A percentile compares a stretch with the other conserved stretches of the same genome.
These are phyloP conservation scores for Claviceps capensis DNA, from an alignment of 2,329 filamentous ascomycete genomes.

Conservation along the genomic window DNA sequence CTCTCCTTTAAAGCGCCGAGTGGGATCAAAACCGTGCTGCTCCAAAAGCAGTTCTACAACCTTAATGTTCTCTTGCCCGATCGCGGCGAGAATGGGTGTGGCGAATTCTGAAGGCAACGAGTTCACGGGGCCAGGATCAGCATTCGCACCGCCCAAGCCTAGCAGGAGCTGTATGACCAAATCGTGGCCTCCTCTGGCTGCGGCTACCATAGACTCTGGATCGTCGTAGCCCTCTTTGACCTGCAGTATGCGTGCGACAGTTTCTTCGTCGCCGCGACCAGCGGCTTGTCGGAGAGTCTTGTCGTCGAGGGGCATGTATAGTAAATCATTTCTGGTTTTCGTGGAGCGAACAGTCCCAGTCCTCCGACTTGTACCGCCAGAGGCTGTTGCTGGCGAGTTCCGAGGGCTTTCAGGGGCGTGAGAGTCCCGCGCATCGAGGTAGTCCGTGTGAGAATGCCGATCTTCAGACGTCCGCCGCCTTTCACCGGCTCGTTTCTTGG, in stretches of 20 bases:
- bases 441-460: constrained; percentile 32
- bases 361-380: constrained; percentile 30
- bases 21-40: constrained; percentile 70
- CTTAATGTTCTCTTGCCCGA: constrained; percentile 75
- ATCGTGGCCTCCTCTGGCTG: constrained; percentile 82
- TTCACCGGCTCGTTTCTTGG: constrained; percentile 40
- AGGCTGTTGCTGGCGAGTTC: constrained; percentile 34
- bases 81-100: constrained; percentile 87
- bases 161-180: constrained; percentile 70
- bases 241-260: constrained; percentile 45
- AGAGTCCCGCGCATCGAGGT: constrained; percentile 34
- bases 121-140: constrained; percentile 54
- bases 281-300: constrained; percentile 48
- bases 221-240: constrained; percentile 53
- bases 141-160: constrained; percentile 50
- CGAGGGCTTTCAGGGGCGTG: constrained; percentile 45
- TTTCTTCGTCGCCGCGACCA: constrained; percentile 46
- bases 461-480: constrained; percentile 45
- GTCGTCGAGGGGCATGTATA: constrained; percentile 51
- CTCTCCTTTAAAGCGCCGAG: constrained; percentile 59
- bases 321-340: constrained; percentile 49
- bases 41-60: constrained; percentile 70
- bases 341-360: constrained; percentile 43
- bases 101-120: constrained; percentile 55
- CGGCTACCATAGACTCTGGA: constrained; percentile 76